phyloP scores from a whole-genome alignment of 2,329 filamentous ascomycete species.

The Aspergillus sp. region DNA sequence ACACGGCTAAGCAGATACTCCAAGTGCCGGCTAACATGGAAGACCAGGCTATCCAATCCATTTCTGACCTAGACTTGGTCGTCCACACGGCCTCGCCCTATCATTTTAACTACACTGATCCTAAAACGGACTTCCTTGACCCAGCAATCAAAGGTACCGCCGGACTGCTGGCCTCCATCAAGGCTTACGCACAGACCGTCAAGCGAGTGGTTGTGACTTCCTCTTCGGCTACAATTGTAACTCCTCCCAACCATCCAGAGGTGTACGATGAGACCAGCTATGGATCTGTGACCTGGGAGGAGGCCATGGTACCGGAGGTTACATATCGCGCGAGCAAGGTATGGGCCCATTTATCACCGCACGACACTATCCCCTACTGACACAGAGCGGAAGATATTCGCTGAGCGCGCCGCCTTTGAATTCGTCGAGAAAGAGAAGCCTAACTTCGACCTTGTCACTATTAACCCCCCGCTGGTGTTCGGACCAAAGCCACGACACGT shows the following conservation, averaged over 20 bases:
- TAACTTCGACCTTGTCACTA: slow-evolving; percentile 6
- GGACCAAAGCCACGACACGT: slow-evolving; percentile 4
- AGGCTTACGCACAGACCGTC: not conserved
- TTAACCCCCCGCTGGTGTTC: slow-evolving; percentile 6
- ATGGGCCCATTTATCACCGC: too few relatives aligned
- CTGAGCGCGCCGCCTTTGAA: slow-evolving; percentile 10
- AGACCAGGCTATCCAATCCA: not conserved
- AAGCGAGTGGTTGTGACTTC: slow-evolving; percentile 8
- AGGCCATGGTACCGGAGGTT: not conserved
- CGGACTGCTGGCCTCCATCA: not conserved
- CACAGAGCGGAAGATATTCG: not conserved
- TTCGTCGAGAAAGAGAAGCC: slow-evolving; percentile 5
- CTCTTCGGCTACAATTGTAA: slow-evolving; percentile 4
- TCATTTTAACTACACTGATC: not conserved
- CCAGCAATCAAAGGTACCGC: slow-evolving; percentile 8
- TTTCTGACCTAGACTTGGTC: not conserved
- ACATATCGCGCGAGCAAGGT: slow-evolving; percentile 10
- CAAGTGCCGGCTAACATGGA: not conserved
- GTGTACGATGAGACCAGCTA: slow-evolving; percentile 4
- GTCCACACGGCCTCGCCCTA: not conserved
- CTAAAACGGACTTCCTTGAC: not conserved
- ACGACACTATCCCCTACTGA: not conserved
- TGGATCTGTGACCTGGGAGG: not conserved
- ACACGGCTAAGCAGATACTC: too few relatives aligned
- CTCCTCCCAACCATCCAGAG: not conserved